These are phyloP conservation scores for Casaregolazyma suthepensis DNA, from an alignment of 1,139 yeast species.

Conservation along the genomic window DNA sequence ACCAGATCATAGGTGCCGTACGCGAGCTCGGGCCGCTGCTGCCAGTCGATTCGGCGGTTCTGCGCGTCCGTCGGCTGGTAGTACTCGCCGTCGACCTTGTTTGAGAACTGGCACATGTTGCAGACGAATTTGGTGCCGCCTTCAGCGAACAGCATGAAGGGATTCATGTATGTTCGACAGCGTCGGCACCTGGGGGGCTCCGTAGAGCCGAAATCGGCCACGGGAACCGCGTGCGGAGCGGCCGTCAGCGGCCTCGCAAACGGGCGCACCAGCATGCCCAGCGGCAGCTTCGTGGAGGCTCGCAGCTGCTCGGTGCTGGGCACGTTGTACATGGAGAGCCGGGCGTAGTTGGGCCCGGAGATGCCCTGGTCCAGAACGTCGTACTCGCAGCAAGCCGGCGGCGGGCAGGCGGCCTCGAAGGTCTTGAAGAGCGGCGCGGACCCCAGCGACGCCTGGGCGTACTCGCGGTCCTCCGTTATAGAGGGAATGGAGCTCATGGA, in stretches of 20 bases:
- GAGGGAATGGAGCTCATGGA: conserved; percentile 37
- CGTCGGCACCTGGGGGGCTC: conserved; percentile 89
- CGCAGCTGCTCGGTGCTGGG: conserved; percentile 73
- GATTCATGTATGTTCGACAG: conserved; percentile 86
- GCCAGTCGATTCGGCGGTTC: conserved; percentile 56
- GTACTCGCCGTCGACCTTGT: conserved; percentile 64
- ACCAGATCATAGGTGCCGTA: conserved; percentile 80
- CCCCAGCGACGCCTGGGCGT: conserved; percentile 44
- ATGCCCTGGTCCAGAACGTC: conserved; percentile 75
- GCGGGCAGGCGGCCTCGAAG: conserved; percentile 72
- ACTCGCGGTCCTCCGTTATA: conserved; percentile 50
- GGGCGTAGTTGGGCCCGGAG: conserved; percentile 71
- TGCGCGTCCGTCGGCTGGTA: conserved; percentile 53
- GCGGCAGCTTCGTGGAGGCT: conserved; percentile 67
- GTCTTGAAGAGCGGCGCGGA: conserved; percentile 51
- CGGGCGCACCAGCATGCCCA: conserved; percentile 77
- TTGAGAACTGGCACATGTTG: conserved; percentile 81
- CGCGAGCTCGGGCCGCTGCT: conserved; percentile 66
- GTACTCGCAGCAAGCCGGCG: conserved; percentile 70
- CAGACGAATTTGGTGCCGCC: conserved; percentile 66
- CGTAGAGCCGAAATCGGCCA: conserved; percentile 50
- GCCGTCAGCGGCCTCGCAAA: conserved; percentile 46
- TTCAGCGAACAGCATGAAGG: conserved; percentile 64
- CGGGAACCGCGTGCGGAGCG: conserved; percentile 47
- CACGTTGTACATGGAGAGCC: conserved; percentile 76